Base-by-base conservation (phyloP, 805 yeast species). In the Cyberlindnera euphorbiae region DNA sequence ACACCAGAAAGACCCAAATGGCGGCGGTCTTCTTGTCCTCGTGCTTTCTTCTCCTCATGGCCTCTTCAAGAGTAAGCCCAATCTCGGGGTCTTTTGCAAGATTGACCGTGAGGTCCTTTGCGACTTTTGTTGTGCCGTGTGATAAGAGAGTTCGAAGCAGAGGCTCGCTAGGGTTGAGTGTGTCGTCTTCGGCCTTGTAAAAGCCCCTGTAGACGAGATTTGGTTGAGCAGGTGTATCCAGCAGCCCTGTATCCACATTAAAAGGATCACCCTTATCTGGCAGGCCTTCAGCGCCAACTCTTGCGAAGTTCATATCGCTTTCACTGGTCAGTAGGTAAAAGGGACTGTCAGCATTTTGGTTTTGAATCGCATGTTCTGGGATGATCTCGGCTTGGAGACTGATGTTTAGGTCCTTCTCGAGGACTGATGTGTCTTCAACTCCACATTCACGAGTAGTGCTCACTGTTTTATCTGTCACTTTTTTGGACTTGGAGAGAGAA, bases 1-100 rank as follows among this genome's bases (percentile, higher is more conserved):
- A 17, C 3, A 47, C 42, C 30, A 46, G 31, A 13, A 53, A 32
- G 3, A 30, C 24, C 56, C 58, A 52, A 21, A 52, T 46, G 1
- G 38, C 25, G 10, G 49, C 28, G 4, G 41, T 41, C 28, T 41
- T 39, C 4, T 21, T 19, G 5, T 24, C 21, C 8, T 32, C 32
- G 11, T 30, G 24, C 14, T 24, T 28, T 10, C 15, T 28, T 16
- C 32, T 27, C 19, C n/a, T 17, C 15, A 10, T 7, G n/a, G 14
- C 17, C 3, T 16, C 19, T 12, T 33, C 17, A 22, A 21, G 11
- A 19, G 10, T 18, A 13, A 7, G 5, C 14, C 25, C 17, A 8
- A 30, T 23, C 19, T 32, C 30, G 17, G 28, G 28, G 26, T 30
- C 33, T n/a, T n/a, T n/a, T n/a, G n/a, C n/a, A n/a, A n/a, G n/a